These are phyloP conservation scores for Pyrus betulifolia DNA, from an alignment of 306 rosid species.

Conservation along the genomic window DNA sequence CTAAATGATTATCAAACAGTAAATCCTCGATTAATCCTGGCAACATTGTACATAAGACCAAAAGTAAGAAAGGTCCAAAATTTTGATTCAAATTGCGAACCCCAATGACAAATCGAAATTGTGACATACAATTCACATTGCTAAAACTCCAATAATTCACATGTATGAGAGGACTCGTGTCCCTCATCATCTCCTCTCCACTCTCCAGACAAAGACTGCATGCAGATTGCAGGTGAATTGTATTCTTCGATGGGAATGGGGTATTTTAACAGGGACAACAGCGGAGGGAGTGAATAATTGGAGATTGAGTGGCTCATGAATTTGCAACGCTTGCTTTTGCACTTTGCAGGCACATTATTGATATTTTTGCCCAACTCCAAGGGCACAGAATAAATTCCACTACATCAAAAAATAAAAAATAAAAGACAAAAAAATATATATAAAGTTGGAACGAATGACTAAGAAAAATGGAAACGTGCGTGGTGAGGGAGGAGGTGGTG, in stretches of 20 bases:
- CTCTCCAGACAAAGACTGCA: background rate
- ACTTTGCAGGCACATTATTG: no score
- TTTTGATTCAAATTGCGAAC: background rate
- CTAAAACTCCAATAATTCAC: background rate
- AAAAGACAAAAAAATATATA: background rate
- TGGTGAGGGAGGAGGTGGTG: slow-evolving; percentile 4
- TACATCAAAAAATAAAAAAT: background rate
- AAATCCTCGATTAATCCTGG: no score
- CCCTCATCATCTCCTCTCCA: background rate
- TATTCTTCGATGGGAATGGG: no score
- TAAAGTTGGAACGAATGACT: background rate
- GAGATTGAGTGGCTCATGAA: background rate
- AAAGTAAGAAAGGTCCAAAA: background rate
- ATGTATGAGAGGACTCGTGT: background rate
- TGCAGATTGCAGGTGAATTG: background rate
- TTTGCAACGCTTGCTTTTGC: background rate
- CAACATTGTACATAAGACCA: background rate
- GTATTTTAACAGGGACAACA: background rate
- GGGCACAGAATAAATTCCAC: background rate
- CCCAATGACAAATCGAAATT: background rate
- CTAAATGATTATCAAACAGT: no score
- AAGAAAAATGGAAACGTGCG: slow-evolving; percentile 22
- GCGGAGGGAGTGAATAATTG: no score
- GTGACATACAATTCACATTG: background rate
- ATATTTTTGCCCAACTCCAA: no score